A percentile compares a stretch with the other conserved stretches of the same genome.
These are phyloP conservation scores for Lagerstroemia fauriei DNA, from an alignment of 441 rosid genomes.

Conservation along the genomic window DNA sequence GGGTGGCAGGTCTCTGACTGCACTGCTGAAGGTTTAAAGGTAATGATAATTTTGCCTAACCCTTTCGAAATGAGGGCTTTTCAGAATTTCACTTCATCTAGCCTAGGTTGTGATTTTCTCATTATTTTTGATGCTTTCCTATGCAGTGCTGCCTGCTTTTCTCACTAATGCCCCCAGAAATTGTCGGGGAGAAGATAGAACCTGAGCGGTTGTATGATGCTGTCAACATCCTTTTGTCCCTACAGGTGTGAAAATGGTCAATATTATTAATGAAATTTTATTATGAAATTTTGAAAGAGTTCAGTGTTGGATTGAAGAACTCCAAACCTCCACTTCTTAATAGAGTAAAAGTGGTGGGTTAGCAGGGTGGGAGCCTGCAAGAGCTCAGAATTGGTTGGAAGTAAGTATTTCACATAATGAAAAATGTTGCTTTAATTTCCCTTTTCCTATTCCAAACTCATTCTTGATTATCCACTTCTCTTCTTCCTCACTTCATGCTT, in stretches of 20 bases:
- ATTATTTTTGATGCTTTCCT: background rate
- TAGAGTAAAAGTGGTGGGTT: conserved; percentile 75
- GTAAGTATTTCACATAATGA: conserved; percentile 32
- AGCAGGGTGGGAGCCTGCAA: conserved; percentile 73
- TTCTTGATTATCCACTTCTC: background rate
- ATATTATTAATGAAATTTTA: no score
- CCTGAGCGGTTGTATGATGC: conserved; percentile 54
- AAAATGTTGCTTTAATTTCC: background rate
- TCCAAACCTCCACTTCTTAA: no score
- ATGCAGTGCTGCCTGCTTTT: conserved; percentile 67
- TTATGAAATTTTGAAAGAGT: no score
- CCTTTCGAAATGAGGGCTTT: background rate
- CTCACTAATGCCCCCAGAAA: conserved; percentile 61
- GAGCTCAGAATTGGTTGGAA: conserved; percentile 69
- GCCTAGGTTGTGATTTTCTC: background rate
- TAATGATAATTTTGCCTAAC: background rate
- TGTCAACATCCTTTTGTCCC: conserved; percentile 60
- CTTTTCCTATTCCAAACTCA: background rate
- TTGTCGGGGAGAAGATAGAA: conserved; percentile 63
- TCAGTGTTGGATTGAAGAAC: no score
- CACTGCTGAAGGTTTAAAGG: conserved; percentile 23
- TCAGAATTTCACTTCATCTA: background rate
- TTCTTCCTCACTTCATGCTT: background rate
- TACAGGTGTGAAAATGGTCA: conserved; percentile 57
- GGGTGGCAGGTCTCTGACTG: conserved; percentile 61